phyloP scores from a whole-genome alignment of 192 early-diverging fungal species.

The Coemansia sp. region DNA sequence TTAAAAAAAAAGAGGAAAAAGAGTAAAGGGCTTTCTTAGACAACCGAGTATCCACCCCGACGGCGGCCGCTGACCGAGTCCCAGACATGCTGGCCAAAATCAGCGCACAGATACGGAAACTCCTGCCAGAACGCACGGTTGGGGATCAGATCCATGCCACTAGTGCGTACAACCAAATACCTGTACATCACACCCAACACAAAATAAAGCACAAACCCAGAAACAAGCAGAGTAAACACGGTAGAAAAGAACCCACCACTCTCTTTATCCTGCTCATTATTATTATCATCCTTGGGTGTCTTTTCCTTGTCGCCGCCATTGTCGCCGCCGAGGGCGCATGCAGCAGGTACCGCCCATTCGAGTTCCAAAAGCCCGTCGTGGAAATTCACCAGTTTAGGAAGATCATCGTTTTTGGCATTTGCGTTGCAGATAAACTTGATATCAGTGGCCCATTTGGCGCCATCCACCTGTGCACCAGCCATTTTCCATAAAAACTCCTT shows the following conservation, averaged over 20 bases:
- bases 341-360: slow-evolving; percentile 52
- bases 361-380: slow-evolving; percentile 41
- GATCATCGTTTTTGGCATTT: slow-evolving; percentile 30
- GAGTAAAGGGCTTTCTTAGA: slow-evolving; percentile 7
- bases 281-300: slow-evolving; percentile 10
- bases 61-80: slow-evolving; percentile 40
- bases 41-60: slow-evolving; percentile 52
- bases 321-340: slow-evolving; percentile 37
- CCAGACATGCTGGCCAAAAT: slow-evolving; percentile 55
- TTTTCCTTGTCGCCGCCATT: slow-evolving; percentile 23
- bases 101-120: slow-evolving; percentile 49
- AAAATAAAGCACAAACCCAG: slow-evolving; percentile 35
- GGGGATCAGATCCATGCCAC: slow-evolving; percentile 52
- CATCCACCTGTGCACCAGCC: slow-evolving; percentile 32
- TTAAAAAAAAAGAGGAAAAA: background rate
- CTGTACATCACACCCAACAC: slow-evolving; percentile 54
- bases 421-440: slow-evolving; percentile 49
- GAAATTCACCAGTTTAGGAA: slow-evolving; percentile 26
- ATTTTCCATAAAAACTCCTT: slow-evolving; percentile 52
- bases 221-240: slow-evolving; percentile 30
- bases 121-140: slow-evolving; percentile 52
- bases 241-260: slow-evolving; percentile 49
- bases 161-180: slow-evolving; percentile 38
- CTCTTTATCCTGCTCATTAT: background rate
- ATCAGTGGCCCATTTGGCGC: slow-evolving; percentile 33